Evolutionary conservation across 352 stramenopile species (phyloP), one percentile per base, ranked within the genome.

Genomic region (Thraustochytrium aureum): DNA sequence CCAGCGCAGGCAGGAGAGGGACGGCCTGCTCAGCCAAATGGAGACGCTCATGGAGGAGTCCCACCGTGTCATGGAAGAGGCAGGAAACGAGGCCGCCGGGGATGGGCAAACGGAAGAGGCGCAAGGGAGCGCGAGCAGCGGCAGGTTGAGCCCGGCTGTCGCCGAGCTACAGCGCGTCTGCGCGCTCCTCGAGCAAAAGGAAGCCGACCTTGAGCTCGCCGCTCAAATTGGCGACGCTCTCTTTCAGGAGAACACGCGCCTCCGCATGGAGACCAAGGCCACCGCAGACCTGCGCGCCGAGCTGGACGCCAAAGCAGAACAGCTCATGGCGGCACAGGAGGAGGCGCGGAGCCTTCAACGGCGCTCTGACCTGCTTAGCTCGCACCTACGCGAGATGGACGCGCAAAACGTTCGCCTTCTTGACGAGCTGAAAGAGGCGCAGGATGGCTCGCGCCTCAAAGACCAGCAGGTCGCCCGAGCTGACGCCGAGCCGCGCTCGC

Each of bases 191-290:
- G 69, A 41, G 39, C 47, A 79, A 30, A 74, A 74, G 59, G 69
- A 79, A 32, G 69, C 69, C 20, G 69, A 79, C 56, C 54, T 79
- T 2, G 69, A 79, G 52, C 69, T 79, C 10, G 69, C 69, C 50
- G 69, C 69, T 12, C 66, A 56, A n/a, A 79, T 79, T 42, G 69
- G 69, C 35, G 69, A 79, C 69, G 69, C 69, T 14, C 59, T 79
- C 38, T 79, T 79, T 73, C 69, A 79, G 56, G 69, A 79, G 61
- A 79, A 79, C 32, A 56, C 52, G 35, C 35, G 69, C 20, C 43
- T 79, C 7, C 69, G 69, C 52, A 74, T 67, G 59, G 69, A 79
- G 35, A 72, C 65, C n/a, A 35, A 64, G 39, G 50, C 37, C 10
- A 43, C 47, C 52, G 45, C 30, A 41, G 17, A 41, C 17, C 10